These are phyloP conservation scores for Nigrospora oryzae DNA, from an alignment of 2,329 filamentous ascomycete genomes.

Conservation along the genomic window DNA sequence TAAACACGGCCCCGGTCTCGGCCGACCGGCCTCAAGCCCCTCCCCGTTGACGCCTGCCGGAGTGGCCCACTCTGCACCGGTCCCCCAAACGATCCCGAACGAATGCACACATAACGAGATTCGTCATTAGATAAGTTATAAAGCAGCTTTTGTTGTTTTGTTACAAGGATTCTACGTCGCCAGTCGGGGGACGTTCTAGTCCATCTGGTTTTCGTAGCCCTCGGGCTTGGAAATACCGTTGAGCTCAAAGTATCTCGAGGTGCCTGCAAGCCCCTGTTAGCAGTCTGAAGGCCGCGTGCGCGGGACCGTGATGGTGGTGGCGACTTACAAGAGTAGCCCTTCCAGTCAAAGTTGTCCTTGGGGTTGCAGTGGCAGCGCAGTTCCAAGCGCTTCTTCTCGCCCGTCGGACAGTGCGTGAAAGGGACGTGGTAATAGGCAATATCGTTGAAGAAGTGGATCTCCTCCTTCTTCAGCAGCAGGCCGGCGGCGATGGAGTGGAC, in stretches of 20 bases:
- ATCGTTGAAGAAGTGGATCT: conserved; percentile 98
- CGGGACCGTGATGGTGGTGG: too few relatives aligned
- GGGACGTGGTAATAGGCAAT: conserved; percentile 98
- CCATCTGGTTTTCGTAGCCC: conserved; percentile 68
- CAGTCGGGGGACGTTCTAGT: not conserved
- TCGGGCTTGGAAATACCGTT: conserved; percentile 75
- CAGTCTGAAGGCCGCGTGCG: conserved; percentile 7
- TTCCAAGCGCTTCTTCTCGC: conserved; percentile 73
- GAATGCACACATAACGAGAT: too few relatives aligned
- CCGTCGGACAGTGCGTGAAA: conserved; percentile 94
- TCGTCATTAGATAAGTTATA: too few relatives aligned
- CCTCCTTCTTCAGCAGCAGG: conserved; percentile 80
- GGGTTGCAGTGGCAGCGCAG: conserved; percentile 93
- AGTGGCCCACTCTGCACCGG: too few relatives aligned
- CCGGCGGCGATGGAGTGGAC: conserved; percentile 95
- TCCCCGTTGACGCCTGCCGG: not conserved
- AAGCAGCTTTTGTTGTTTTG: too few relatives aligned
- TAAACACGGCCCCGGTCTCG: not conserved
- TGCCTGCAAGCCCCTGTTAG: conserved; percentile 45
- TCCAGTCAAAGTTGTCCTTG: conserved; percentile 98
- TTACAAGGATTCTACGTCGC: too few relatives aligned
- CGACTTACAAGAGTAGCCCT: conserved; percentile 86
- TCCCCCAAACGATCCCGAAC: too few relatives aligned
- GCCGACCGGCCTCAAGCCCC: not conserved
- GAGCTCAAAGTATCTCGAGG: conserved; percentile 75